Base-by-base conservation (phyloP, 805 yeast species). In the Ogataea glucozyma region DNA sequence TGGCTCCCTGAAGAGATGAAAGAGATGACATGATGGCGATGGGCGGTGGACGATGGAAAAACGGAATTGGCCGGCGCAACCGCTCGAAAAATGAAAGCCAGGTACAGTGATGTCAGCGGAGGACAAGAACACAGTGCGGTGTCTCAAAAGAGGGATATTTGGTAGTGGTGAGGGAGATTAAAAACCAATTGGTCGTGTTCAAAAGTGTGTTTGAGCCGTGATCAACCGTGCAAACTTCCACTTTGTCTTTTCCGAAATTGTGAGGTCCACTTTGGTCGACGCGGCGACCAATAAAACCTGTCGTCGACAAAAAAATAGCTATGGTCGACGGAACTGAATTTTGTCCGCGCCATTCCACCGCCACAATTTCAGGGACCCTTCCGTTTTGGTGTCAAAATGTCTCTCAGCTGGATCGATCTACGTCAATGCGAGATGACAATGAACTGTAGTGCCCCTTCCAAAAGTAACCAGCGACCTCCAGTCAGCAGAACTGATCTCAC, bases 1-100 rank as follows among this genome's bases (percentile, higher is more conserved):
- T 62, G 12, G 64, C 56, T 33, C 70, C 70, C 13, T 58, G 67
- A 32, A 65, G 40, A 1, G 64, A 48, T 3, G 58, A 49, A 19
- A 62, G 47, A 2, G 67, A 62, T 10, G 66, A 60, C 66, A 61
- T 62, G 37, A 12, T 38, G 35, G 12, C 16, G 38, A 35, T 30
- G 18, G 21, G 13, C 14, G 21, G 38, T 22, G 29, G n/a, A 23
- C 23, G 14, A 19, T 18, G n/a, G 35, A 12, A 13, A 26, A n/a
- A 31, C 13, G 16, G 13, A 31, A 27, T 27, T 12, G 24, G 35
- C 35, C 35, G 35, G 19, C 26, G n/a, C 26, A 31, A 31, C 35
- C 27, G 27, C 27, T n/a, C n/a, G n/a, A n/a, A n/a, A n/a, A n/a
- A n/a, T n/a, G n/a, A n/a, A n/a, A n/a, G n/a, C n/a, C n/a, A n/a